Evolutionary conservation across 352 stramenopile species (phyloP), one percentile per base, ranked within the genome.

Genomic region (Globisporangium parvum): DNA sequence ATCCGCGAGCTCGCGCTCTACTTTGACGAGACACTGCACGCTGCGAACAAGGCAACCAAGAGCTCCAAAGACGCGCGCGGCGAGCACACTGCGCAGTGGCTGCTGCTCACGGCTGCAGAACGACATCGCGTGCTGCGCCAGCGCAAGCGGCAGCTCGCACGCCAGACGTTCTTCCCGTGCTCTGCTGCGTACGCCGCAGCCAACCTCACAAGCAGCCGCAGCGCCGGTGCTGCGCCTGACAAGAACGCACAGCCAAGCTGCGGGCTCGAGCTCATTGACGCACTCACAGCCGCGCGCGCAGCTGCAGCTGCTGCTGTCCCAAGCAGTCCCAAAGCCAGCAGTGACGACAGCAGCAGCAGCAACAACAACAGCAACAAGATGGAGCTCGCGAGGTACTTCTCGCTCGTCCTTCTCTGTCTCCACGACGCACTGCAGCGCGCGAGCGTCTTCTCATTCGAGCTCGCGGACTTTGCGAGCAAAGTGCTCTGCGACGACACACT

Each of bases 1-100:
- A 61, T 81, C 1, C 51, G 78, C 9, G 66, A 76, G 31, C 47
- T 81, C 18, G 66, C 59, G 42, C 54, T 81, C 42, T 71, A 54
- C 55, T 76, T 76, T 46, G 67, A 73, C 35, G 56, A 74, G 23
- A 57, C 41, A 0, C 8, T 68, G 8, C 55, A 23, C 6, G 46
- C 50, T 28, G 40, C 31, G 31, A 26, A 23, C 31, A 35, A 31
- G 3, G 31, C 17, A 2, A 23, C 6, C 23, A 54, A 49, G 33
- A 55, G 31, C 28, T 1, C n/a, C 2, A 9, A 8, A 3, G 20
- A 21, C 14, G 17, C 33, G 6, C 39, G 14, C 2, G 6, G 33
- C 0, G 20, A 28, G 23, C 31, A 33, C 23, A 67, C 63, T n/a
- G 45, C 42, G 14, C 51, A 45, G 35, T 67, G 63, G 63, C 6